Conservation (phyloP, 2,329 filamentous ascomycete species). For the Fusarium sp. region DNA sequence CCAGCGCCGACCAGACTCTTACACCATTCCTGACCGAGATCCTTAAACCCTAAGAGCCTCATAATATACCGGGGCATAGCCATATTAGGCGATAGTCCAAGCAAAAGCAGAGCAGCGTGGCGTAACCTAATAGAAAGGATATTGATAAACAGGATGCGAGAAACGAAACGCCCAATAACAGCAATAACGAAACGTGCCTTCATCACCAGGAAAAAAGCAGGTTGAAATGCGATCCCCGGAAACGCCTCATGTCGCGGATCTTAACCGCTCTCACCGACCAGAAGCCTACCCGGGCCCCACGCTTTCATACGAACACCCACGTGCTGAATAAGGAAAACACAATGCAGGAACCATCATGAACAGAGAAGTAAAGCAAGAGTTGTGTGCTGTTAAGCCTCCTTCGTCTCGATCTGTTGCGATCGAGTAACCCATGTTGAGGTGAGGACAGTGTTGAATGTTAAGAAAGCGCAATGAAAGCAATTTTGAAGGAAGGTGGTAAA, state of each 20-base stretch:
- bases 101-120: conserved; percentile 13
- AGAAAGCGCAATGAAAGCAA: conserved; percentile 29
- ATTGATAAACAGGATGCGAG: conserved; percentile 22
- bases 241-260: conserved; percentile 47
- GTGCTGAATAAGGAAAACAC: conserved; percentile 25
- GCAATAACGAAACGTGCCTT: conserved; percentile 16
- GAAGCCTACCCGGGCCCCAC: conserved; percentile 49
- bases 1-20: conserved; percentile 11
- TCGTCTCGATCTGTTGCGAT: conserved; percentile 9
- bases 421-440: conserved; percentile 23
- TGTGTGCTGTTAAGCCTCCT: conserved; percentile 23
- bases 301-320: conserved; percentile 40
- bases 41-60: conserved; percentile 4
- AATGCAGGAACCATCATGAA: conserved; percentile 7
- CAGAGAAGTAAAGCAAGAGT: conserved; percentile 23
- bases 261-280: conserved; percentile 57
- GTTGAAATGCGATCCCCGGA: conserved; percentile 27
- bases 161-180: conserved; percentile 10
- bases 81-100: conserved; percentile 25
- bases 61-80: conserved; percentile 25
- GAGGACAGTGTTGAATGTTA: conserved; percentile 36
- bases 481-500: conserved; percentile 2
- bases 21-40: conserved; percentile 19
- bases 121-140: conserved; percentile 9
- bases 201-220: conserved; percentile 25